Percentiles rank a stretch among this genome's conserved stretches.
Evolutionary conservation across 2,329 filamentous ascomycete species (phyloP).

Genomic region (Nannizzia gypsea): DNA sequence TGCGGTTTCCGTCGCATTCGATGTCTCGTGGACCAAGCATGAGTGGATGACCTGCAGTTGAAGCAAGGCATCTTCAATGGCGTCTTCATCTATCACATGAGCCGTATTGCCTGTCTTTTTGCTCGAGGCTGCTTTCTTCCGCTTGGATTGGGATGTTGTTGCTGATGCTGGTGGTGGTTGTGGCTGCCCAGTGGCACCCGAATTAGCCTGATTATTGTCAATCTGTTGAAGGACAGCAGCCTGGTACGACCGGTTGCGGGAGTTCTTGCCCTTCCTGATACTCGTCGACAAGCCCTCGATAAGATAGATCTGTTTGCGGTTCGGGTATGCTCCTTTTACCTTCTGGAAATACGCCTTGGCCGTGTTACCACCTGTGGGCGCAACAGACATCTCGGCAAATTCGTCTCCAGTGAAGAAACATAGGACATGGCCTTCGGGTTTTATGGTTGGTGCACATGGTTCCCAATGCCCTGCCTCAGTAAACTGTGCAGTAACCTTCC

Average conservation of each 20-base stretch:
- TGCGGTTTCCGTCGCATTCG: constrained; percentile 49
- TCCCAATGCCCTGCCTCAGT: constrained; percentile 54
- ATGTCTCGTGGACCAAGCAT: constrained; percentile 59
- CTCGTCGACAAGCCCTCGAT: constrained; percentile 57
- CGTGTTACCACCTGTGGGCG: constrained; percentile 24
- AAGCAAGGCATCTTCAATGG: constrained; percentile 59
- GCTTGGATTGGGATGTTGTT: constrained; percentile 17
- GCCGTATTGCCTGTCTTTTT: constrained; percentile 34
- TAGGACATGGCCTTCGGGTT: constrained; percentile 50
- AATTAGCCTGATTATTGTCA: constrained; percentile 25
- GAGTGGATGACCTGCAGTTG: constrained; percentile 56
- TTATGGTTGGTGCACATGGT: constrained; percentile 40
- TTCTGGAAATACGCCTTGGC: constrained; percentile 49
- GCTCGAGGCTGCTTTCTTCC: constrained; percentile 24
- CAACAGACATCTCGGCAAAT: constrained; percentile 49
- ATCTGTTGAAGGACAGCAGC: constrained; percentile 46
- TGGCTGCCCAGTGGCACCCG: too few relatives aligned
- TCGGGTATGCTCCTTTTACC: constrained; percentile 44
- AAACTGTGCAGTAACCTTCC: constrained; percentile 53
- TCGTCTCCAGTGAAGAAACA: constrained; percentile 52
- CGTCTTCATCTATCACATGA: constrained; percentile 51
- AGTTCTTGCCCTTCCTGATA: constrained; percentile 56
- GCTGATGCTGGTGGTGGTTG: constrained; percentile 13
- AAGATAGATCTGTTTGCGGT: constrained; percentile 52
- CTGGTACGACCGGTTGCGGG: constrained; percentile 56